phyloP scores from a whole-genome alignment of 352 stramenopile species.

The Lagenidium sp. region DNA sequence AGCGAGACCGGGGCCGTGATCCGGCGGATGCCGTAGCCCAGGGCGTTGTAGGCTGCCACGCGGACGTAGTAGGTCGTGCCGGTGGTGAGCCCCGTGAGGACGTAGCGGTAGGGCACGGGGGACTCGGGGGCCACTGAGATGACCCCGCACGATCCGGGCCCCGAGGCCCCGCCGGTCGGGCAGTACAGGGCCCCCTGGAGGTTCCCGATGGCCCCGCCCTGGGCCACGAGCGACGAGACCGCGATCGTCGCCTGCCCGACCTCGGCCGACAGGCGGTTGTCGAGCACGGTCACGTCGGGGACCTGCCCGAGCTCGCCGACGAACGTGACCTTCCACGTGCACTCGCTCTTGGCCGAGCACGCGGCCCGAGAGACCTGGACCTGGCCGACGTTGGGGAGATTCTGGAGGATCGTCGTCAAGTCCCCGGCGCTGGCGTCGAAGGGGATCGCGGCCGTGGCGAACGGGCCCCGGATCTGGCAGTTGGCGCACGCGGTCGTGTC shows the following conservation, averaged over 20 bases:
- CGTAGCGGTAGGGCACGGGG: slow-evolving; percentile 30
- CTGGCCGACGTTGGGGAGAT: slow-evolving; percentile 91
- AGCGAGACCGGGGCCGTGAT: slow-evolving; percentile 43
- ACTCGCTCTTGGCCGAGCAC: slow-evolving; percentile 43
- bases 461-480: slow-evolving; percentile 60
- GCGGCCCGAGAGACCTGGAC: slow-evolving; percentile 56
- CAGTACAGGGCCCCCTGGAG: slow-evolving; percentile 42
- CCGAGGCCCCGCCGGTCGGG: slow-evolving; percentile 21
- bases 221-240: slow-evolving; percentile 15
- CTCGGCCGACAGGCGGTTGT: slow-evolving; percentile 35
- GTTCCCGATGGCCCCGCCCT: slow-evolving; percentile 23
- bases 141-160: slow-evolving; percentile 25
- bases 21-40: slow-evolving; percentile 53
- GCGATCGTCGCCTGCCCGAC: slow-evolving; percentile 26
- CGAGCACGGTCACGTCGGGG: slow-evolving; percentile 28
- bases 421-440: slow-evolving; percentile 39
- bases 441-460: slow-evolving; percentile 66
- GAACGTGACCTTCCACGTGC: slow-evolving; percentile 77
- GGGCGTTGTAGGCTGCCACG: slow-evolving; percentile 53
- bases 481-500: slow-evolving; percentile 74
- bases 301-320: slow-evolving; percentile 48
- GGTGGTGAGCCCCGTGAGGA: slow-evolving; percentile 45
- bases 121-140: slow-evolving; percentile 12
- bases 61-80: slow-evolving; percentile 60
- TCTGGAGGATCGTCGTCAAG: slow-evolving; percentile 83